Base-by-base conservation (phyloP, 202 grass and related monocot genomes). In the Setaria viridis region DNA sequence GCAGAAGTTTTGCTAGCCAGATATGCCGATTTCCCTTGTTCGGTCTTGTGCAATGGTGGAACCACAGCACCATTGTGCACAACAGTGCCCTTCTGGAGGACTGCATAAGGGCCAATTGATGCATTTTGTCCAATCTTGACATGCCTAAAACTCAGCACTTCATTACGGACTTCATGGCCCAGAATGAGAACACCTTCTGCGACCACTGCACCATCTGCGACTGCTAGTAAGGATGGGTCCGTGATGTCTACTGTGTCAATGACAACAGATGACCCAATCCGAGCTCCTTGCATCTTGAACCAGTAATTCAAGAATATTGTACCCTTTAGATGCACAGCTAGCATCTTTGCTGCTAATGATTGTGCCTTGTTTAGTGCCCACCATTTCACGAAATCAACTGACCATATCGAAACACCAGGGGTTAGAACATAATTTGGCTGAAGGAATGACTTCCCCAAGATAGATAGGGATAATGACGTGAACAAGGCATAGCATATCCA, bases 301-400 rank as follows among this genome's bases (percentile, higher is more conserved):
- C 92, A 94, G 59, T 89, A 91, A 82, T 94, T 94, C 59, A 94
- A 74, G 81, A 91, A 94, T 29, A 84, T 9, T 67, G 92, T 94
- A 32, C 89, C 92, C 80, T 88, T 94, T 16, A 91, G 92, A 79
- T 91, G 85, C 32, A 91, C 89, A 67, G 87, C 89, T 67, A 94
- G 41, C 78, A 91, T 46, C 85, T 94, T 94, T 87, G 80, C 78
- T 62, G 92, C 89, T 45, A 91, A 69, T 70, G 85, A 70, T 72
- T 89, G 87, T 3, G 89, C 87, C 55, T 94, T 94, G 87, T 79
- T 87, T 59, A 94, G 85, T 66, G 89, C 85, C 92, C 92, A 94
- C 92, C 92, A 91, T 88, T 94, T 94, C 49, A 94, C 92, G 56
- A 94, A 94, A 17, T 94, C 87, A 64, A 87, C 21, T 16, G 87